Base-by-base conservation (phyloP, 2,329 filamentous ascomycete species). In the Neofusicoccum kwambonambiense region DNA sequence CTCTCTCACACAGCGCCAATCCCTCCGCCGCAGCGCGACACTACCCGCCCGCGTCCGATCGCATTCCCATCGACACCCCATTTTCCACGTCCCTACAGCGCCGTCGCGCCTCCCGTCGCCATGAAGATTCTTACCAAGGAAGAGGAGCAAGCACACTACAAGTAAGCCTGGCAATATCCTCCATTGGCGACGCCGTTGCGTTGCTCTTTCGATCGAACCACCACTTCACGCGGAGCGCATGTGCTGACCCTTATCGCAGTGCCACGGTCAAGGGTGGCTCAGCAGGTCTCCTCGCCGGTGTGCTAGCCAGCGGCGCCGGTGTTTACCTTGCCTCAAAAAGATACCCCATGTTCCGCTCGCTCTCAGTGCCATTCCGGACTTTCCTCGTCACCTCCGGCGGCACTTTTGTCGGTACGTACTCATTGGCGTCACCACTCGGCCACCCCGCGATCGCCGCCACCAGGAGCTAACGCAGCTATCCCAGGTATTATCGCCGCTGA, bases 81-180 rank as follows among this genome's bases (percentile, higher is more conserved):
- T 60, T 47, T n/a, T 22, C 8, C n/a, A 58, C 15, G 15, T 27
- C 31, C 7, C 27, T 19, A 19, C 31, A 34, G 31, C 56, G 3
- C 15, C 41, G 54, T 34, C 54, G 54, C 54, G n/a, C 41, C 19
- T 19, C 7, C 42, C 42, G 35, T 27, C 79, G 84, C 58, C 68
- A 99, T 98, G 95, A 98, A 97, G 89, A 84, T 98, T 75, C 86
- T 98, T 76, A 96, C 91, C 72, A 92, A 94, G 77, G 92, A 97
- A 86, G 92, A 97, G 82, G 93, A 97, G 81, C 78, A 84, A 67
- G 91, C 86, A 62, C 93, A 97, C 85, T 97, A 96, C 86, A 81
- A 83, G 86, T 88, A 19, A 37, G 51, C 66, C 9, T 31, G n/a
- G 9, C 45, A 35, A 69, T 75, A 62, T 73, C 51, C 37, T 1